Base-by-base conservation (phyloP, 805 yeast species). In the Lachancea nothofagi region DNA sequence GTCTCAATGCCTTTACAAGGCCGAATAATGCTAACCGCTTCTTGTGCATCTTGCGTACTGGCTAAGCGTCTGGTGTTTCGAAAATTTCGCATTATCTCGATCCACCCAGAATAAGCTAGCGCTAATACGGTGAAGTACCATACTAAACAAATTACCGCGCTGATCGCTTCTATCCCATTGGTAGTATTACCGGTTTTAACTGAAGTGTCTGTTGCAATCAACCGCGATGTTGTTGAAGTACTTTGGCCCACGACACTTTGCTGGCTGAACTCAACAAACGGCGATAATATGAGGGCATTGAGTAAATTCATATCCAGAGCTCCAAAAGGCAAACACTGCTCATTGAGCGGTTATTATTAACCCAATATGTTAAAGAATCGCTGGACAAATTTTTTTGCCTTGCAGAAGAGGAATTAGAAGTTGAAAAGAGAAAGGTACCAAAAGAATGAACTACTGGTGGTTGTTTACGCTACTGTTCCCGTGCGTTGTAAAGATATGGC, bases 1-100 rank as follows among this genome's bases (percentile, higher is more conserved):
- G 88, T 75, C 57, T 87, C 96, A 13, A 85, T 64, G 13, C 96
- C 96, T 54, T 85, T 85, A 43, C 87, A 67, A 0, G 96, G 96
- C 22, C 96, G 64, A 25, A 87, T 55, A 19, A 88, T 83, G 1
- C 93, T 75, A 14, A 87, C 95, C 6, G 84, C 80, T 42, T 75
- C 78, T 1, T 75, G 67, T 4, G 69, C 65, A 1, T 69, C 69
- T 3, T 46, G 47, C 3, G 47, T 49, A 5, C 57, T 50, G 19
- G 46, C 41, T 18, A 40, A 13, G 6, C 18, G 20, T 17, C 29
- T 36, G 19, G 17, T 20, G 28, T 32, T 30, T n/a, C 40, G 38
- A 46, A 68, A 69, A 42, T 60, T 61, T 24, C 48, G 40, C 39
- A 57, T 33, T 14, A 71, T 66, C 47, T 68, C 70, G 25, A 54